A percentile compares a stretch with the other conserved stretches of the same genome.
phyloP scores from a whole-genome alignment of 2,329 filamentous ascomycete genomes.

The Hypoxylon rubiginosum region DNA sequence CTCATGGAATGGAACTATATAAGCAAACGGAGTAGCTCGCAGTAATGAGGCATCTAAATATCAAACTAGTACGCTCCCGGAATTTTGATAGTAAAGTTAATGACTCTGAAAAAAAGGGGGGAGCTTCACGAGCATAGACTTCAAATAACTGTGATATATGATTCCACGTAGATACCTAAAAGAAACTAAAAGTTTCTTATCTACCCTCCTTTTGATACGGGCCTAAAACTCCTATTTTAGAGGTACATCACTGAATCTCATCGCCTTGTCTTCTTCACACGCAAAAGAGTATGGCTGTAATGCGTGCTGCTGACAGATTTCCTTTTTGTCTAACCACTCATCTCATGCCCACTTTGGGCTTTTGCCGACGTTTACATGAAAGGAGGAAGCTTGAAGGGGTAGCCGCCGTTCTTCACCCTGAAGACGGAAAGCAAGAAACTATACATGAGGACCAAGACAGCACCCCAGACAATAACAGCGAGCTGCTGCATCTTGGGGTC shows the following conservation, averaged over 20 bases:
- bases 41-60: background rate
- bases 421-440: constrained; percentile 96
- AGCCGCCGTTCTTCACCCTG: constrained; percentile 92
- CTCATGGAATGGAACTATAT: background rate
- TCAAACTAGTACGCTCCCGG: background rate
- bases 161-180: background rate
- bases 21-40: background rate
- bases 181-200: background rate
- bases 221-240: constrained; percentile 4
- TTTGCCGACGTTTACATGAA: constrained; percentile 69
- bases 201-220: background rate
- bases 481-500: constrained; percentile 84
- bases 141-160: background rate
- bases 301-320: background rate
- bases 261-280: background rate
- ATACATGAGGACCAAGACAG: constrained; percentile 84
- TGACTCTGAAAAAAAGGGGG: background rate
- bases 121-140: background rate
- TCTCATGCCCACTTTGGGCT: background rate
- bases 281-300: background rate
- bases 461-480: constrained; percentile 83
- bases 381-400: constrained; percentile 93
- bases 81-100: too few species aligned
- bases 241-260: constrained; percentile 1
- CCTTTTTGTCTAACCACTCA: background rate